These are phyloP conservation scores for Alectoria sarmentosa DNA, from an alignment of 495 filamentous ascomycete species.

Conservation along the genomic window DNA sequence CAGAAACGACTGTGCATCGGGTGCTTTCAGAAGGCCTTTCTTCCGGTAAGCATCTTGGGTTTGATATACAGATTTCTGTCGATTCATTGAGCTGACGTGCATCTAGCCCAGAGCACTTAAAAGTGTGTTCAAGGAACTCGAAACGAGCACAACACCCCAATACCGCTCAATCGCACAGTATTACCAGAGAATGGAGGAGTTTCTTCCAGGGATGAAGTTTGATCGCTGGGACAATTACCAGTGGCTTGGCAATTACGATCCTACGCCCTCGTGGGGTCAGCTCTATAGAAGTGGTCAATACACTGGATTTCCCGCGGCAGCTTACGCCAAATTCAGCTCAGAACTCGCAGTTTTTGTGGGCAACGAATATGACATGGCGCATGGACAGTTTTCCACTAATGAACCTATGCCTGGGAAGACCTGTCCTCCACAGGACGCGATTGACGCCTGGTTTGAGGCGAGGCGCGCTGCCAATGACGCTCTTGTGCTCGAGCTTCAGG, in stretches of 20 bases:
- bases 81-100: background rate
- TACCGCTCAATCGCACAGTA: background rate
- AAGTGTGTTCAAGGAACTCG: background rate
- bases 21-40: constrained; percentile 19
- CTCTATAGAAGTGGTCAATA: constrained; percentile 11
- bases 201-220: constrained; percentile 17
- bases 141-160: background rate
- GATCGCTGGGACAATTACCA: constrained; percentile 24
- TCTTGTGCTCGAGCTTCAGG: constrained; percentile 21
- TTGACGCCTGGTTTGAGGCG: constrained; percentile 21
- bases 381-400: background rate
- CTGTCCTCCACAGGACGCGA: constrained; percentile 15
- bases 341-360: constrained; percentile 12
- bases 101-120: constrained; percentile 1
- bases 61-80: background rate
- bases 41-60: constrained; percentile 11
- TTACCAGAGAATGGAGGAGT: background rate
- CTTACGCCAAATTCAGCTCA: constrained; percentile 8
- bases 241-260: constrained; percentile 17
- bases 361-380: background rate
- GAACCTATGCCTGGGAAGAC: background rate
- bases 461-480: constrained; percentile 14
- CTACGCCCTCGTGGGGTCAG: constrained; percentile 5
- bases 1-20: constrained; percentile 20
- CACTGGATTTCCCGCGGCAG: constrained; percentile 7